These are phyloP conservation scores for Adenanthera pavonina DNA, from an alignment of 306 rosid genomes.

Conservation along the genomic window DNA sequence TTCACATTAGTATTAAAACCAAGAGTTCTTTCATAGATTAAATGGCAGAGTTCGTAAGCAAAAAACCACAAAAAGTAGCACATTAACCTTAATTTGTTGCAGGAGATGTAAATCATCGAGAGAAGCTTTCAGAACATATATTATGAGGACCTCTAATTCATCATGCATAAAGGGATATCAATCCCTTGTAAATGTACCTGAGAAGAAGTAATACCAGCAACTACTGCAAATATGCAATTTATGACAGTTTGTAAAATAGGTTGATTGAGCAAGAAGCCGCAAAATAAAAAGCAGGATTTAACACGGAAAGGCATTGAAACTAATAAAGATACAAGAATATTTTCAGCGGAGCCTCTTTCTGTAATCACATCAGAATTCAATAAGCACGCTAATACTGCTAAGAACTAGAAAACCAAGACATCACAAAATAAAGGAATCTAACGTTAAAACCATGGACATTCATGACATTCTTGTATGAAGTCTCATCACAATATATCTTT, in stretches of 20 bases:
- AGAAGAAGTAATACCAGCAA: not conserved
- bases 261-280: not conserved
- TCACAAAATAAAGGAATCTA: not conserved
- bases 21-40: not conserved
- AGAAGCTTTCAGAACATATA: not conserved
- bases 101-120: not conserved
- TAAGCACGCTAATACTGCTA: not conserved
- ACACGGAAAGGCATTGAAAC: not conserved
- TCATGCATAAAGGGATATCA: not conserved
- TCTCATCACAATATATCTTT: not conserved
- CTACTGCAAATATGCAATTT: not conserved
- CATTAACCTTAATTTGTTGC: not conserved
- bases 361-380: not conserved
- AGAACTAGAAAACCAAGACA: not conserved
- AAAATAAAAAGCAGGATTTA: not conserved
- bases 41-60: not conserved
- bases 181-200: not conserved
- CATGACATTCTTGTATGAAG: not conserved
- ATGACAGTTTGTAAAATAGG: not conserved
- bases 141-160: not conserved
- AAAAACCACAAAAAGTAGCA: conserved; percentile 16
- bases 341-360: not conserved
- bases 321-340: not conserved
- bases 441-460: not conserved
- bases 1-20: not conserved